Percentiles rank a stretch among this genome's conserved stretches.
These are phyloP conservation scores for Gossypium thurberi DNA, from an alignment of 345 rosid genomes.

Conservation along the genomic window DNA sequence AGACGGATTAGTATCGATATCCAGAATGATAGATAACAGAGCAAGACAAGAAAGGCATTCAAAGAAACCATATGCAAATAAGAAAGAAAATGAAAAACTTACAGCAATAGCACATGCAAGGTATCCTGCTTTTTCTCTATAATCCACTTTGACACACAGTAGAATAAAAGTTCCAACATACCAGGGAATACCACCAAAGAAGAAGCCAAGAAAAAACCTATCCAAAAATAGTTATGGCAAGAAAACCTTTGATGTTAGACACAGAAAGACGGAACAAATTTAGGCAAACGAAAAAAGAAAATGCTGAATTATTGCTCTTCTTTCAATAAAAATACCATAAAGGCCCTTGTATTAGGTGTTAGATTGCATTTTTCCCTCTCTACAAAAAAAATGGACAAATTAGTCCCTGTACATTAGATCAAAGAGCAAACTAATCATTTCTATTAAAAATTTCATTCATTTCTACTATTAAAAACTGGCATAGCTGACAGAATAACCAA, in stretches of 20 bases:
- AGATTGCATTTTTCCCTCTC: too few relatives aligned
- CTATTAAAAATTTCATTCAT: too few relatives aligned
- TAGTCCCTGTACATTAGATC: too few relatives aligned
- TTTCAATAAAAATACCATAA: too few relatives aligned
- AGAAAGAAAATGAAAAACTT: slow-evolving; percentile 20
- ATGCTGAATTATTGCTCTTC: too few relatives aligned
- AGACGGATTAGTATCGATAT: background rate
- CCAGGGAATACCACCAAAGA: slow-evolving; percentile 86
- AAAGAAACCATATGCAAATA: background rate
- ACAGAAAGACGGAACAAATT: background rate
- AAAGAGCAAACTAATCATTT: too few relatives aligned
- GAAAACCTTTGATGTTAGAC: background rate
- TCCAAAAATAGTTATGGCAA: background rate
- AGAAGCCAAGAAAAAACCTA: slow-evolving; percentile 76
- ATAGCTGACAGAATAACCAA: too few relatives aligned
- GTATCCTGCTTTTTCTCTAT: slow-evolving; percentile 83
- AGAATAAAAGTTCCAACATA: slow-evolving; percentile 61
- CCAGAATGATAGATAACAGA: background rate
- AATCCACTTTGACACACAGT: slow-evolving; percentile 46
- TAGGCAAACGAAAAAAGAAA: background rate
- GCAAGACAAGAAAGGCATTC: background rate
- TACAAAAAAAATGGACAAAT: too few relatives aligned
- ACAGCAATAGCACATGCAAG: slow-evolving; percentile 77
- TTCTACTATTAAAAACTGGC: too few relatives aligned
- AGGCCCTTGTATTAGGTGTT: too few relatives aligned